Percentiles rank a stretch among this genome's conserved stretches.
Conservation (phyloP, 306 rosid species). For the Cicer arietinum region DNA sequence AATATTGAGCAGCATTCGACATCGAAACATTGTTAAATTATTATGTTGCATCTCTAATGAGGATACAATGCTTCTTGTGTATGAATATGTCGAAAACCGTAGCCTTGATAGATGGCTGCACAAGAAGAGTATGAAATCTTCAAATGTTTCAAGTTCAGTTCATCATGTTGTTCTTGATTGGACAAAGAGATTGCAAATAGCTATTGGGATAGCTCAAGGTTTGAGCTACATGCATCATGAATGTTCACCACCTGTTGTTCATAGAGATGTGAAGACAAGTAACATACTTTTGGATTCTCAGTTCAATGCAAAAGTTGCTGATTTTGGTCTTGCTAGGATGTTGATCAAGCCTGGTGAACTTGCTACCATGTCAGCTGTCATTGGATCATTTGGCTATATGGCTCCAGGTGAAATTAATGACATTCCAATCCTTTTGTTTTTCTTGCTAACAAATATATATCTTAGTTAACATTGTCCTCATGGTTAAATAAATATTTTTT, state of each 20-base stretch:
- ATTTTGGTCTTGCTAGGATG: slow-evolving; percentile 84
- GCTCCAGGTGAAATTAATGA: slow-evolving; percentile 73
- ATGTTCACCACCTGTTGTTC: slow-evolving; percentile 69
- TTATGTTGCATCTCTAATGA: slow-evolving; percentile 66
- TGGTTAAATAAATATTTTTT: not conserved
- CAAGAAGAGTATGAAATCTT: slow-evolving; percentile 44
- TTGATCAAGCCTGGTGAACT: slow-evolving; percentile 71
- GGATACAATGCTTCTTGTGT: slow-evolving; percentile 73
- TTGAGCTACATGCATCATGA: slow-evolving; percentile 89
- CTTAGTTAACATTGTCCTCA: not conserved
- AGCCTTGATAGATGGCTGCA: slow-evolving; percentile 84
- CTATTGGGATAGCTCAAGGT: slow-evolving; percentile 76
- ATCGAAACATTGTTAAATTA: slow-evolving; percentile 79
- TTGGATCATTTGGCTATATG: slow-evolving; percentile 91
- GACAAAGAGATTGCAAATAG: slow-evolving; percentile 75
- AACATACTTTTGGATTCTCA: slow-evolving; percentile 77
- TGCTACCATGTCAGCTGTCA: slow-evolving; percentile 75
- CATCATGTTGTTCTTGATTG: slow-evolving; percentile 48
- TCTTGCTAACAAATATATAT: not conserved
- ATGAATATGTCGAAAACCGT: slow-evolving; percentile 65
- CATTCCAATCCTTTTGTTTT: not conserved
- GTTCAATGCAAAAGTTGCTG: slow-evolving; percentile 81
- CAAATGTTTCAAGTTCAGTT: slow-evolving; percentile 40
- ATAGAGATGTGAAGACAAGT: slow-evolving; percentile 80
- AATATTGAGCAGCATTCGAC: slow-evolving; percentile 73